These are phyloP conservation scores for Carex parvula DNA, from an alignment of 176 grass and related monocot genomes.

Conservation along the genomic window DNA sequence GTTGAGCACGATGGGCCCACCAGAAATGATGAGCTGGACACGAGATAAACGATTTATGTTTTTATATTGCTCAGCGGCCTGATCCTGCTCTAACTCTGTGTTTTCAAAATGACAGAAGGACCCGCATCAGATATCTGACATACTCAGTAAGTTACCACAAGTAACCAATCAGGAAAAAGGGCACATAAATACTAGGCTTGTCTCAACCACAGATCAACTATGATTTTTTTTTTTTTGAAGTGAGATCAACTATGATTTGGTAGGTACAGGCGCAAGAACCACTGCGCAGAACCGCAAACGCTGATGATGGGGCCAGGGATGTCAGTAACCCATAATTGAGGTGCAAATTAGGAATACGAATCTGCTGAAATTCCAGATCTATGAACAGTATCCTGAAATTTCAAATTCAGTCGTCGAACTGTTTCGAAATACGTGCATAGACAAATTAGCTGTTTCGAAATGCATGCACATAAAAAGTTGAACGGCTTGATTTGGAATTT, in stretches of 20 bases:
- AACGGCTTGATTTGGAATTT: no score
- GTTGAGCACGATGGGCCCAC: not conserved
- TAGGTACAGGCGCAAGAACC: not conserved
- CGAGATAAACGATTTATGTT: constrained; percentile 2
- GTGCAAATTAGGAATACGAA: no score
- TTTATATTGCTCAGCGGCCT: not conserved
- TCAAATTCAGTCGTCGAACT: no score
- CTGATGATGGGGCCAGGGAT: no score
- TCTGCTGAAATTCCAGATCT: no score
- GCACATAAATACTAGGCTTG: not conserved
- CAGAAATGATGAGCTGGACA: not conserved
- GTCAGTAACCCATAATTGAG: no score
- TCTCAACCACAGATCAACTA: not conserved
- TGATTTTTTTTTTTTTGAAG: no score
- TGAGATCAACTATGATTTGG: not conserved
- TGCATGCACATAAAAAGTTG: no score
- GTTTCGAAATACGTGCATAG: no score
- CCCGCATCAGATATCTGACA: not conserved
- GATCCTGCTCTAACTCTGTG: not conserved
- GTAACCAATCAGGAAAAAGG: not conserved
- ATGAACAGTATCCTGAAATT: no score
- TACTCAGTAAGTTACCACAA: not conserved
- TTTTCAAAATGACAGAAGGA: not conserved
- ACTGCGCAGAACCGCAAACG: not conserved
- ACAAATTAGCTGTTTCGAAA: no score